These are phyloP conservation scores for Zymoseptoria tritici DNA, from an alignment of 2,329 filamentous ascomycete genomes.

Conservation along the genomic window DNA sequence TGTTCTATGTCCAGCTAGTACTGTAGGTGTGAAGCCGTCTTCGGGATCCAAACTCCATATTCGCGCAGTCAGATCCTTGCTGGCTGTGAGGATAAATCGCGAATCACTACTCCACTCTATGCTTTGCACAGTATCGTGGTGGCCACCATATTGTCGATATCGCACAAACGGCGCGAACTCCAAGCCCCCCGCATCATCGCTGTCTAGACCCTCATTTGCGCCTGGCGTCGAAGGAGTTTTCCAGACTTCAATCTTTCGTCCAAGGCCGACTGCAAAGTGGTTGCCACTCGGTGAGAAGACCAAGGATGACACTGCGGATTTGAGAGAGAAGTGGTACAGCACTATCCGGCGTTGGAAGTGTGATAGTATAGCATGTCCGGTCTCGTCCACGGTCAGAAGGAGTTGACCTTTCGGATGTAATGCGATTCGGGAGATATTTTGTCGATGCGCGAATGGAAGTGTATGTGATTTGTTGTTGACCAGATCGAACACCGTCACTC, in stretches of 20 bases:
- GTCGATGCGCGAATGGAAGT: conserved; percentile 83
- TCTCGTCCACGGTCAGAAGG: conserved; percentile 85
- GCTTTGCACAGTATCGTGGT: conserved; percentile 78
- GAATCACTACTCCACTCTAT: conserved; percentile 97
- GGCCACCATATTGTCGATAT: conserved; percentile 76
- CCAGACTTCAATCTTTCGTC: conserved; percentile 88
- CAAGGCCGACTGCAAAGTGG: conserved; percentile 83
- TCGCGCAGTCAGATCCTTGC: conserved; percentile 83
- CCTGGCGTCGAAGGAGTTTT: conserved; percentile 79
- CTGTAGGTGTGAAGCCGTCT: conserved; percentile 82
- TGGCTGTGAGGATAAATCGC: conserved; percentile 85
- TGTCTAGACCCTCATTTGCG: conserved; percentile 30
- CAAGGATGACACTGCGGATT: conserved; percentile 70
- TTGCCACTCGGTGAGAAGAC: conserved; percentile 85
- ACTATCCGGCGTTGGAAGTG: conserved; percentile 79
- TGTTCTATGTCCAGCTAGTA: conserved; percentile 84
- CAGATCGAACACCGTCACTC: conserved; percentile 91
- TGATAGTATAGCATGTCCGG: conserved; percentile 87
- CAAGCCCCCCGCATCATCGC: conserved; percentile 71
- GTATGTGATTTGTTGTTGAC: conserved; percentile 89
- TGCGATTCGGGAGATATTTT: conserved; percentile 82
- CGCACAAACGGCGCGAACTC: conserved; percentile 93
- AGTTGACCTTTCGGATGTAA: conserved; percentile 87
- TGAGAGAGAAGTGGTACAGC: conserved; percentile 95
- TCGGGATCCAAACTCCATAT: conserved; percentile 91